Conservation (phyloP, 2,329 filamentous ascomycete genomes). For the Colletotrichum sp. region DNA sequence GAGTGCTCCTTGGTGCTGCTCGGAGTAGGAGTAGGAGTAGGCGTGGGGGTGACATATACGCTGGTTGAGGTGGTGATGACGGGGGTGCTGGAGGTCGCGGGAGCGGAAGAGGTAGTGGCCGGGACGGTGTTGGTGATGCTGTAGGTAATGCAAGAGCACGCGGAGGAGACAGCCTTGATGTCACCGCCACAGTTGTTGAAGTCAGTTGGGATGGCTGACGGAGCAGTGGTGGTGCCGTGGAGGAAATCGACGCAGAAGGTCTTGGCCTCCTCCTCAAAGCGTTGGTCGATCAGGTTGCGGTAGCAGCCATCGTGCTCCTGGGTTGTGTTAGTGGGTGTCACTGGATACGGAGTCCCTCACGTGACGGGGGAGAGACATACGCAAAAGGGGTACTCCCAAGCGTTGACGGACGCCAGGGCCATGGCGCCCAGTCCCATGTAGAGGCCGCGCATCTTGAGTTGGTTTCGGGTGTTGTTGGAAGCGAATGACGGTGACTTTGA, state of each 20-base stretch:
- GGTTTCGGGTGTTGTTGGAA: conserved; percentile 25
- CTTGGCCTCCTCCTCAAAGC: conserved; percentile 31
- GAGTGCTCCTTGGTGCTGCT: not conserved
- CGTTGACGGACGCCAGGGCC: conserved; percentile 32
- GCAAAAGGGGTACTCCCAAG: conserved; percentile 32
- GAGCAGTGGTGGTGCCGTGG: conserved; percentile 29
- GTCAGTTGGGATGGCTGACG: conserved; percentile 32
- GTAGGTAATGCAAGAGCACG: conserved; percentile 43
- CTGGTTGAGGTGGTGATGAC: not conserved
- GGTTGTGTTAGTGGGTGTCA: not conserved
- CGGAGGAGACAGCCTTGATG: conserved; percentile 31
- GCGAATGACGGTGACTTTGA: conserved; percentile 25
- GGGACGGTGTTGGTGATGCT: conserved; percentile 1
- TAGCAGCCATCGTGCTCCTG: conserved; percentile 38
- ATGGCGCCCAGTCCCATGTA: conserved; percentile 33
- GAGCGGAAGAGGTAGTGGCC: not conserved
- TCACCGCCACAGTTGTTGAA: conserved; percentile 33
- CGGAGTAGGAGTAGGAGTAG: not conserved
- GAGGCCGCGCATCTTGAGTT: conserved; percentile 36
- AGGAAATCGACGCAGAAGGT: conserved; percentile 38
- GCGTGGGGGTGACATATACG: not conserved
- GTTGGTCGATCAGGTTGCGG: conserved; percentile 36
- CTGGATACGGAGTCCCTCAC: not conserved
- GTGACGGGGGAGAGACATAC: conserved; percentile 10
- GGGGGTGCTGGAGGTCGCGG: not conserved